A percentile compares a stretch with the other conserved stretches of the same genome.
phyloP scores from a whole-genome alignment of 805 yeast species.

The Schwanniomyces vanrijiae region DNA sequence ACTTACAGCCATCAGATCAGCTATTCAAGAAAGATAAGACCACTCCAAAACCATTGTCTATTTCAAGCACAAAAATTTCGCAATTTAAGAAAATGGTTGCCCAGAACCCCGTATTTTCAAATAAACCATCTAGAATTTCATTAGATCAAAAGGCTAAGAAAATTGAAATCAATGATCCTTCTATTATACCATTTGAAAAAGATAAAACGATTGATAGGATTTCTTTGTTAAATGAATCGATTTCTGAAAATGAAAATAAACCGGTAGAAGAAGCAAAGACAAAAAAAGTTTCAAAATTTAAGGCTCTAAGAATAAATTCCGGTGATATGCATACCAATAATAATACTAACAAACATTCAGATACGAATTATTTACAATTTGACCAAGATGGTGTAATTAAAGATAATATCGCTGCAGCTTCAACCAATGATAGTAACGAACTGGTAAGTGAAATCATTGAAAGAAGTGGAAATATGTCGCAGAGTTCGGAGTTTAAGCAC shows the following conservation, averaged over 20 bases:
- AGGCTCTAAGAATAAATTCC: slow-evolving; percentile 44
- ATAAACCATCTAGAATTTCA: background rate
- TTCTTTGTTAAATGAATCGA: slow-evolving; percentile 11
- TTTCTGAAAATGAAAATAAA: slow-evolving; percentile 12
- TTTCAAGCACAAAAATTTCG: slow-evolving; percentile 4
- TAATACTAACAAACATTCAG: background rate
- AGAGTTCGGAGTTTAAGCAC: background rate
- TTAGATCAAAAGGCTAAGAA: background rate
- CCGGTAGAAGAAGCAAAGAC: slow-evolving; percentile 10
- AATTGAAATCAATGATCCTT: slow-evolving; percentile 1
- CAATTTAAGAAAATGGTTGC: slow-evolving; percentile 12
- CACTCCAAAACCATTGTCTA: background rate
- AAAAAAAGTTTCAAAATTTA: slow-evolving; percentile 64
- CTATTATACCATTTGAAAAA: background rate
- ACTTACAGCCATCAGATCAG: too few relatives aligned
- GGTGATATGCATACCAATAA: background rate
- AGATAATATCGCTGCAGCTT: background rate
- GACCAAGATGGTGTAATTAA: background rate
- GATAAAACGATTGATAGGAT: slow-evolving; percentile 12
- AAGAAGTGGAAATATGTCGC: slow-evolving; percentile 2
- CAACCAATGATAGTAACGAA: slow-evolving; percentile 3
- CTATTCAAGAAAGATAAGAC: background rate
- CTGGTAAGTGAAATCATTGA: slow-evolving; percentile 5
- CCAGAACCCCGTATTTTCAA: slow-evolving; percentile 1
- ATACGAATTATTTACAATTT: background rate